A percentile compares a stretch with the other conserved stretches of the same genome.
phyloP scores from a whole-genome alignment of 2,329 filamentous ascomycete genomes.

The Ophiostoma ips region DNA sequence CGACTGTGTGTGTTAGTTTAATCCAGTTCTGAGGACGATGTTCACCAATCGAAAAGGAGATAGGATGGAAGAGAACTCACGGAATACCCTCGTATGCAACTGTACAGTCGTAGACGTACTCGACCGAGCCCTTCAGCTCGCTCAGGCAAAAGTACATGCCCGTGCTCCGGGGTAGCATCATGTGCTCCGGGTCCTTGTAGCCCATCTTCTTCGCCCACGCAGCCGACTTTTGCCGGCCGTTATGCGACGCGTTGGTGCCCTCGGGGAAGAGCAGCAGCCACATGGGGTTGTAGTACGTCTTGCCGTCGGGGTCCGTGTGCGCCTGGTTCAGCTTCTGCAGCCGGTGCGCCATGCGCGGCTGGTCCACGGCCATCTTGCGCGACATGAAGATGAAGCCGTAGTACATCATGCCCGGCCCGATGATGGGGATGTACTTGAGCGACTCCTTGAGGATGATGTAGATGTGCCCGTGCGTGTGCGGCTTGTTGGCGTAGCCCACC shows the following conservation, averaged over 20 bases:
- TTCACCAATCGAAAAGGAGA: neutral
- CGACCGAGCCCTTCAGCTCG: slow-evolving; percentile 58
- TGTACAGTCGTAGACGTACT: slow-evolving; percentile 86
- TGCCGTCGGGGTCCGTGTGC: slow-evolving; percentile 39
- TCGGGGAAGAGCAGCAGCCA: slow-evolving; percentile 83
- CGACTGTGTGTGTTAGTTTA: slow-evolving; percentile 34
- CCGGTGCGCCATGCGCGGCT: slow-evolving; percentile 59
- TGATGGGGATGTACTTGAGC: slow-evolving; percentile 63
- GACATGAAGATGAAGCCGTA: slow-evolving; percentile 86
- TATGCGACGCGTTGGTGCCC: slow-evolving; percentile 65
- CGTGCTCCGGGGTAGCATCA: slow-evolving; percentile 66
- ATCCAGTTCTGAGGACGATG: too few relatives aligned
- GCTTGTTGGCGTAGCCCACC: slow-evolving; percentile 68
- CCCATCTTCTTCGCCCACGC: slow-evolving; percentile 66
- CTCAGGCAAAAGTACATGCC: slow-evolving; percentile 68
- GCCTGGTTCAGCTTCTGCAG: slow-evolving; percentile 52
- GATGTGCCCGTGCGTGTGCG: slow-evolving; percentile 68
- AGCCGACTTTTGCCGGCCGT: slow-evolving; percentile 56
- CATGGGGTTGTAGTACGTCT: slow-evolving; percentile 59
- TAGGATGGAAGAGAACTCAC: slow-evolving; percentile 40
- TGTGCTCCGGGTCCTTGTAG: slow-evolving; percentile 56
- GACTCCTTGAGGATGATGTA: slow-evolving; percentile 89
- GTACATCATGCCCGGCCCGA: slow-evolving; percentile 72
- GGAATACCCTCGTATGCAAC: slow-evolving; percentile 89
- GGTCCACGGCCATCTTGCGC: slow-evolving; percentile 74